phyloP scores from a whole-genome alignment of 495 filamentous ascomycete genomes.

The Neurospora sp. region DNA sequence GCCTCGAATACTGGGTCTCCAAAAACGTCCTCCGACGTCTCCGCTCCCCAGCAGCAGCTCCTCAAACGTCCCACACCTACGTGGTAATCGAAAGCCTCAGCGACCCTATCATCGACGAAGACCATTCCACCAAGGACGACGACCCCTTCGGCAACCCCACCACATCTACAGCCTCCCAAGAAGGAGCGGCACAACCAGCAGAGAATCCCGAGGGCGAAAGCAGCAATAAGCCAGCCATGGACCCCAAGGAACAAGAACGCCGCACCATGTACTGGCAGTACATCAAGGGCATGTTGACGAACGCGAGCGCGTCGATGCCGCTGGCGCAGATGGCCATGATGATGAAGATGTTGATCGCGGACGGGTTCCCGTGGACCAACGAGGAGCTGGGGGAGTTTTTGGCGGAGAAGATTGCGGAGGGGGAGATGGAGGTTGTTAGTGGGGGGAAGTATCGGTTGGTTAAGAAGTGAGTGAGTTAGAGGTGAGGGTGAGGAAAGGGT shows the following conservation, averaged over 20 bases:
- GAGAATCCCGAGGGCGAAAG: not conserved
- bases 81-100: conserved; percentile 32
- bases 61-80: conserved; percentile 12
- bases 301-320: conserved; percentile 66
- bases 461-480: conserved; percentile 28
- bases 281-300: conserved; percentile 90
- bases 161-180: not conserved
- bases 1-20: conserved; percentile 76
- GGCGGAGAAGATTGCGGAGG: conserved; percentile 57
- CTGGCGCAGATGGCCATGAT: conserved; percentile 79
- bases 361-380: conserved; percentile 70
- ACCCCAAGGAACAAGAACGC: conserved; percentile 58
- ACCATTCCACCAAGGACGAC: conserved; percentile 9
- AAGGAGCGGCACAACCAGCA: not conserved
- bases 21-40: conserved; percentile 64
- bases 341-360: conserved; percentile 80
- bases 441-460: conserved; percentile 62
- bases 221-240: conserved; percentile 14
- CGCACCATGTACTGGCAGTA: conserved; percentile 80
- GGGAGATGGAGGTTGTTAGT: conserved; percentile 55
- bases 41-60: conserved; percentile 8
- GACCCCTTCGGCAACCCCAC: not conserved
- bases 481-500: no score
- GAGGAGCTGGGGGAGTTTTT: conserved; percentile 72
- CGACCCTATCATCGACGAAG: conserved; percentile 25